These are phyloP conservation scores for Saksenaea vasiformis DNA, from an alignment of 371 early-diverging fungal species.

Conservation along the genomic window DNA sequence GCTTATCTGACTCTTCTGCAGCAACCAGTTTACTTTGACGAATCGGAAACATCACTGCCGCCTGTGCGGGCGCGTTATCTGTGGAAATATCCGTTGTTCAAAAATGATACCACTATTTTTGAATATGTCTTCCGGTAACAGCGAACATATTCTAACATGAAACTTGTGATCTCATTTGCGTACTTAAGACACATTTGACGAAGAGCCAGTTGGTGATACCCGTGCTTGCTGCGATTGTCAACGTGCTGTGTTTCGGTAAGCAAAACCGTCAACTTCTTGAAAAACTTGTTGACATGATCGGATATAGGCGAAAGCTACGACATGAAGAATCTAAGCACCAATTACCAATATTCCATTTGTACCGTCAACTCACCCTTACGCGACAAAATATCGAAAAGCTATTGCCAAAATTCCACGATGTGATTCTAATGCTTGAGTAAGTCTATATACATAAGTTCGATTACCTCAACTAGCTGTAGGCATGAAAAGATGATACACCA, in stretches of 20 bases:
- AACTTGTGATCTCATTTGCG: not conserved
- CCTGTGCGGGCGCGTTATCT: slow-evolving; percentile 75
- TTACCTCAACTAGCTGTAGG: slow-evolving; percentile 19
- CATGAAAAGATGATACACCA: slow-evolving; percentile 48
- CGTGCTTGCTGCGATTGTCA: slow-evolving; percentile 65
- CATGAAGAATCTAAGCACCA: slow-evolving; percentile 47
- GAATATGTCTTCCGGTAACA: slow-evolving; percentile 57
- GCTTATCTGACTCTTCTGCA: slow-evolving; percentile 14
- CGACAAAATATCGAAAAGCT: slow-evolving; percentile 54
- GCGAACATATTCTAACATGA: not conserved
- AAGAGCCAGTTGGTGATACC: slow-evolving; percentile 61
- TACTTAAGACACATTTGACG: slow-evolving; percentile 41
- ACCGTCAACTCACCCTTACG: slow-evolving; percentile 42
- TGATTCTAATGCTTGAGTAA: slow-evolving; percentile 59
- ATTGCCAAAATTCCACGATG: slow-evolving; percentile 62
- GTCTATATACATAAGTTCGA: not conserved
- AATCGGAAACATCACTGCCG: slow-evolving; percentile 83
- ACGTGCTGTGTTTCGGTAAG: slow-evolving; percentile 52
- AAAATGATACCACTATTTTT: slow-evolving; percentile 56
- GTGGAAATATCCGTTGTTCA: slow-evolving; percentile 64
- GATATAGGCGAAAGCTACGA: slow-evolving; percentile 40
- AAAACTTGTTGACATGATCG: not conserved
- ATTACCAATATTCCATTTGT: slow-evolving; percentile 49
- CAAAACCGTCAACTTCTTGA: slow-evolving; percentile 11
- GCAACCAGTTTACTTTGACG: slow-evolving; percentile 46